Percentiles rank a stretch among this genome's conserved stretches.
Conservation (phyloP, 2,329 filamentous ascomycete species). For the Sporothrix curviconia region DNA sequence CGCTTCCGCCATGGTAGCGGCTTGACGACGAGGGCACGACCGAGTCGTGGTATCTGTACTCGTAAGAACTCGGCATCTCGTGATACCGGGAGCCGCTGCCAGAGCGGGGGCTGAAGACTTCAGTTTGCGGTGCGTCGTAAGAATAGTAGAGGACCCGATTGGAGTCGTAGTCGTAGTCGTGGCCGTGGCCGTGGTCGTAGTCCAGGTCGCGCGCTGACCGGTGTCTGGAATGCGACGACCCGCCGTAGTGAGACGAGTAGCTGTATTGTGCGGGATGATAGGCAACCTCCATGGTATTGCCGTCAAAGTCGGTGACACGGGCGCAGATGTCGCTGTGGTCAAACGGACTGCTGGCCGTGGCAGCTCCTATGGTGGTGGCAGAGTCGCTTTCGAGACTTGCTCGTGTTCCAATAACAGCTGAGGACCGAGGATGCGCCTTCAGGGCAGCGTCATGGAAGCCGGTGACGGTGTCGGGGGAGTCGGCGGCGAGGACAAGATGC, state of each 20-base stretch:
- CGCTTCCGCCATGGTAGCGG: slow-evolving; percentile 10
- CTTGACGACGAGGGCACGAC: slow-evolving; percentile 11
- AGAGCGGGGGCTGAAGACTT: slow-evolving; percentile 9
- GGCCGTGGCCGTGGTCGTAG: slow-evolving; percentile 34
- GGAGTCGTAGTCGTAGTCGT: slow-evolving; percentile 29
- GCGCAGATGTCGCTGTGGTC: slow-evolving; percentile 31
- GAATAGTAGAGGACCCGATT: slow-evolving; percentile 25
- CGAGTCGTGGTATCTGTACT: slow-evolving; percentile 8
- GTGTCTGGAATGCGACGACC: slow-evolving; percentile 27
- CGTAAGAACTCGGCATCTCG: background rate
- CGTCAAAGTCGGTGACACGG: slow-evolving; percentile 71
- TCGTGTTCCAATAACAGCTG: slow-evolving; percentile 27
- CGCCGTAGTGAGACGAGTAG: slow-evolving; percentile 30
- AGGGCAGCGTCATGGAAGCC: slow-evolving; percentile 66
- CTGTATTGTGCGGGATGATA: slow-evolving; percentile 39
- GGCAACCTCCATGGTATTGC: slow-evolving; percentile 76
- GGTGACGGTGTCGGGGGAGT: slow-evolving; percentile 57
- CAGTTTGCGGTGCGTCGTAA: background rate
- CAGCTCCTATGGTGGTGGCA: background rate
- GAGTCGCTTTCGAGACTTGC: slow-evolving; percentile 3
- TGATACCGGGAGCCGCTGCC: slow-evolving; percentile 9
- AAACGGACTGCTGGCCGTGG: background rate
- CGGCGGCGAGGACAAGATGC: slow-evolving; percentile 61
- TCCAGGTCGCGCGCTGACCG: slow-evolving; percentile 25
- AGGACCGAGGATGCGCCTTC: slow-evolving; percentile 50